Conservation (phyloP, 2,329 filamentous ascomycete species). For the Fusarium burgessii region DNA sequence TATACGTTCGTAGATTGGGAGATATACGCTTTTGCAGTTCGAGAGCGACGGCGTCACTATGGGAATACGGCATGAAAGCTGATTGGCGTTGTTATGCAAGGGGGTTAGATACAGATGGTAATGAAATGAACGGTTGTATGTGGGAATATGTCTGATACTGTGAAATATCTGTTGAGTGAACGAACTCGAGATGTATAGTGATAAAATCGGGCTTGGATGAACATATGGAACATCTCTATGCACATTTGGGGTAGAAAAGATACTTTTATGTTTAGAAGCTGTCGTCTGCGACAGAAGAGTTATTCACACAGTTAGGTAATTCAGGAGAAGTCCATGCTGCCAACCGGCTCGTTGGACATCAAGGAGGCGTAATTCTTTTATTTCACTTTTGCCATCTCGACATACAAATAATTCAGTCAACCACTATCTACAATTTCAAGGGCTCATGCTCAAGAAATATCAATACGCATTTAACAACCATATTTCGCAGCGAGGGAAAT, state of each 20-base stretch:
- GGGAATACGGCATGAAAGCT: constrained; percentile 22
- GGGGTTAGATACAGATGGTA: not conserved
- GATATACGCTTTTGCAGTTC: constrained; percentile 29
- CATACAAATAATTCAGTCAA: not conserved
- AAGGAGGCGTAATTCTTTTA: not conserved
- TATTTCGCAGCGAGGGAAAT: too few relatives aligned
- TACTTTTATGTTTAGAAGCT: not conserved
- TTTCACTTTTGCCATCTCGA: not conserved
- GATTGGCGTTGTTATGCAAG: constrained; percentile 24
- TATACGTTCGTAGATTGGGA: constrained; percentile 27
- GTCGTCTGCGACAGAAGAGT: not conserved
- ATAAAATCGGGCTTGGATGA: too few relatives aligned
- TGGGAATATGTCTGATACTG: not conserved
- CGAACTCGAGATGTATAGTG: too few relatives aligned
- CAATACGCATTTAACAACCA: too few relatives aligned
- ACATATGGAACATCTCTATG: not conserved
- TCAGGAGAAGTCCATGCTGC: too few relatives aligned
- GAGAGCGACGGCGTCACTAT: constrained; percentile 33
- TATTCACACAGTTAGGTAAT: too few relatives aligned
- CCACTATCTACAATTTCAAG: not conserved
- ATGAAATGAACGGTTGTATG: constrained; percentile 29
- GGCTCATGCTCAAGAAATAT: too few relatives aligned
- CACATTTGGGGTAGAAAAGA: not conserved
- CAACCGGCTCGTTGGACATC: not conserved
- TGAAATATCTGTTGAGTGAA: not conserved